Percentiles rank a stretch among this genome's conserved stretches.
Evolutionary conservation across 805 yeast species (phyloP).

Genomic region (Metschnikowia kunwiensis): DNA sequence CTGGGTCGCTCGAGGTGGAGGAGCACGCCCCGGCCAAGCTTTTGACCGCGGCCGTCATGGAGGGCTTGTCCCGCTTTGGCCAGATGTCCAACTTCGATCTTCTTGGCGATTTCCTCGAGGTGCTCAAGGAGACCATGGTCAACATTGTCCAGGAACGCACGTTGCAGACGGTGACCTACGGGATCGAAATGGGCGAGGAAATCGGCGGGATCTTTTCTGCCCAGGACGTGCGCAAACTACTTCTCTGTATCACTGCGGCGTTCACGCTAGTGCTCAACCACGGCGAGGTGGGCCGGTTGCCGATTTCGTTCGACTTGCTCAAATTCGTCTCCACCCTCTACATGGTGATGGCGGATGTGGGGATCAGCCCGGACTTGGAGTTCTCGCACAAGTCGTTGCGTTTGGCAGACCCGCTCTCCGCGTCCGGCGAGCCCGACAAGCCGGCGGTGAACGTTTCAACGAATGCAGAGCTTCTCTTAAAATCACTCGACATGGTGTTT

Average conservation of each 20-base stretch:
- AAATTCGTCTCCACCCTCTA: conserved; percentile 77
- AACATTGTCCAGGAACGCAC: conserved; percentile 48
- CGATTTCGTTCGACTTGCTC: conserved; percentile 66
- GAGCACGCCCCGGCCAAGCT: conserved; percentile 45
- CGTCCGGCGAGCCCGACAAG: conserved; percentile 37
- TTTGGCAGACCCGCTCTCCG: conserved; percentile 69
- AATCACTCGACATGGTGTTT: conserved; percentile 77
- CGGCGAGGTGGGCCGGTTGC: conserved; percentile 53
- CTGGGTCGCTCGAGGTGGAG: conserved; percentile 26
- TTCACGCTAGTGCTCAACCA: conserved; percentile 81
- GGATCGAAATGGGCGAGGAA: conserved; percentile 17
- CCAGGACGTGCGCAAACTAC: conserved; percentile 62
- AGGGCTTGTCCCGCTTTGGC: conserved; percentile 87
- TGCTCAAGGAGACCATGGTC: conserved; percentile 72
- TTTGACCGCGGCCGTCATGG: conserved; percentile 82
- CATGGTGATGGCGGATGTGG: conserved; percentile 59
- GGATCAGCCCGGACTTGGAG: conserved; percentile 81
- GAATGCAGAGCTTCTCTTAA: conserved; percentile 76
- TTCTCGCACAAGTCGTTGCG: conserved; percentile 78
- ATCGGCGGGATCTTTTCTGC: conserved; percentile 29
- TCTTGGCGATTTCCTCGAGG: conserved; percentile 89
- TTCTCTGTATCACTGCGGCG: conserved; percentile 85
- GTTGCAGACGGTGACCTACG: conserved; percentile 27
- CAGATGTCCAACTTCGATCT: conserved; percentile 90
- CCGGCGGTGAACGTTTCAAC: conserved; percentile 86